A percentile compares a stretch with the other conserved stretches of the same genome.
These are phyloP conservation scores for Pseudocercospora cruenta DNA, from an alignment of 2,329 filamentous ascomycete genomes.

Conservation along the genomic window DNA sequence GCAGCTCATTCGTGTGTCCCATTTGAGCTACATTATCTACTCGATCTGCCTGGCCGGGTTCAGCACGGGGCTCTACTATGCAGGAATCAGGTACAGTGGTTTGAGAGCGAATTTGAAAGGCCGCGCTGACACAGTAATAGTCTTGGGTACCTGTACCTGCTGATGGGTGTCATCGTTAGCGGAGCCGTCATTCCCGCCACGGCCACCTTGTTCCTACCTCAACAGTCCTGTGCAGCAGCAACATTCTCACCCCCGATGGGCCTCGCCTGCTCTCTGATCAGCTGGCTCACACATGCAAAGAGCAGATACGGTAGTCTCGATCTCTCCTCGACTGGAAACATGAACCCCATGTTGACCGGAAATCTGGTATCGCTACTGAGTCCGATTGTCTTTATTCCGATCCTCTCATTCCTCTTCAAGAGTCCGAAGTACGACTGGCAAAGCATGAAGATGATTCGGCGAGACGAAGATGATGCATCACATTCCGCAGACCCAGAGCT, in stretches of 20 bases:
- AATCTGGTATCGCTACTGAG: constrained; percentile 80
- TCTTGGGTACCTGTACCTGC: constrained; percentile 44
- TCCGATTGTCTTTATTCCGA: constrained; percentile 71
- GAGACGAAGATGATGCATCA: constrained; percentile 62
- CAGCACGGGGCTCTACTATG: constrained; percentile 18
- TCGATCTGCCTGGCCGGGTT: constrained; percentile 43
- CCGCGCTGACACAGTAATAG: constrained; percentile 30
- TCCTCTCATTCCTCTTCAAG: constrained; percentile 69
- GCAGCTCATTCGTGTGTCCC: constrained; percentile 44
- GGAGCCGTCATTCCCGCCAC: constrained; percentile 70
- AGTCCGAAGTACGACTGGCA: constrained; percentile 80
- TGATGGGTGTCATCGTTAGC: constrained; percentile 85
- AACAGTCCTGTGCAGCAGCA: constrained; percentile 75
- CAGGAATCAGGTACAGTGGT: constrained; percentile 1
- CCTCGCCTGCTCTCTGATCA: constrained; percentile 68
- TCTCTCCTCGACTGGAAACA: constrained; percentile 70
- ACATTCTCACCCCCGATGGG: constrained; percentile 69
- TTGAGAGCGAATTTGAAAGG: too few species aligned
- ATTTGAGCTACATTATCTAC: constrained; percentile 45
- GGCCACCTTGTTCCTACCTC: constrained; percentile 33
- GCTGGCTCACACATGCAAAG: constrained; percentile 75
- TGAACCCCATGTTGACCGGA: constrained; percentile 80
- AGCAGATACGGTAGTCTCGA: constrained; percentile 68
- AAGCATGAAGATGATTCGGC: constrained; percentile 76
- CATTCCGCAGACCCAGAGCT: not conserved